Percentiles rank a stretch among this genome's conserved stretches.
phyloP scores from a whole-genome alignment of 2,329 filamentous ascomycete genomes.

The Fusarium caatingaense region DNA sequence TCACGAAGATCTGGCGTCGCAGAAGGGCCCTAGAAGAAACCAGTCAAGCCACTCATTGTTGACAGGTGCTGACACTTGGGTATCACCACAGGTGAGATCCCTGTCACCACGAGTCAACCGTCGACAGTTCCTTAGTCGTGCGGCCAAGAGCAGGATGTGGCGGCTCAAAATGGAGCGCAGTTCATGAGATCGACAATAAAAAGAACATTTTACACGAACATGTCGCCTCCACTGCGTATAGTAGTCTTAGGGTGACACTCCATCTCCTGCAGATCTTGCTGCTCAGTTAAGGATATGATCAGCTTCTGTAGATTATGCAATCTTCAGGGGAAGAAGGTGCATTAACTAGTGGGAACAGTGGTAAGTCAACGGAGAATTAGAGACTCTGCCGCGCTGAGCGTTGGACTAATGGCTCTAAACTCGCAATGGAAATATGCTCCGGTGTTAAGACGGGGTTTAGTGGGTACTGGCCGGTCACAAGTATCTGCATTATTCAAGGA shows the following conservation, averaged over 20 bases:
- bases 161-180: not conserved
- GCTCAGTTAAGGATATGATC: not conserved
- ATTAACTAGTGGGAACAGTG: not conserved
- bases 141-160: not conserved
- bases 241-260: not conserved
- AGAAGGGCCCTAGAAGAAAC: slow-evolving; percentile 1
- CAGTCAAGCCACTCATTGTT: not conserved
- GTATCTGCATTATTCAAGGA: not conserved
- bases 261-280: not conserved
- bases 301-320: not conserved
- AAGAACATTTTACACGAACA: not conserved
- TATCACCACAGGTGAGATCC: not conserved
- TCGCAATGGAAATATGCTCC: not conserved
- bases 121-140: not conserved
- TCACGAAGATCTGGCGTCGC: not conserved
- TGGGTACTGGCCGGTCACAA: not conserved
- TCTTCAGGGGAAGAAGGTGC: not conserved
- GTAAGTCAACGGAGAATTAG: not conserved
- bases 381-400: not conserved
- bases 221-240: not conserved
- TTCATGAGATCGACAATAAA: not conserved
- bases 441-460: not conserved
- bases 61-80: not conserved
- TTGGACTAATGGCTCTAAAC: not conserved
- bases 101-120: not conserved